phyloP scores from a whole-genome alignment of 345 rosid species.

The Triadica sebifera region DNA sequence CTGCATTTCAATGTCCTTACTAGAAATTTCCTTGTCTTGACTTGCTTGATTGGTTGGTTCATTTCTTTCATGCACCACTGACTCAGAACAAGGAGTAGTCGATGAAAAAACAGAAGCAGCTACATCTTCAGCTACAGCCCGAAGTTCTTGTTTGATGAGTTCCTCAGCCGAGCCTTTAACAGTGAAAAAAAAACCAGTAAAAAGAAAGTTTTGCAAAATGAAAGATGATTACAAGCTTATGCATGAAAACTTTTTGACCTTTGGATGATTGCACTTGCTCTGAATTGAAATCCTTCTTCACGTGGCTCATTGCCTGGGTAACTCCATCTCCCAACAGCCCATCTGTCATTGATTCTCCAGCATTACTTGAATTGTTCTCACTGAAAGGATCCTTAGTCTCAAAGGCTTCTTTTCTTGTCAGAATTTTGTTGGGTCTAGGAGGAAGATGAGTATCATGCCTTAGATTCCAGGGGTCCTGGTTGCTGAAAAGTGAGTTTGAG shows the following conservation, averaged over 20 bases:
- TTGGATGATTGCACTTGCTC: constrained; percentile 37
- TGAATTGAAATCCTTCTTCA: constrained; percentile 29
- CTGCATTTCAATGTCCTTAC: constrained; percentile 32
- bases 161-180: constrained; percentile 48
- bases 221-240: neutral
- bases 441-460: constrained; percentile 46
- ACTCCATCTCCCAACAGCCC: constrained; percentile 31
- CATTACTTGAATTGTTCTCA: constrained; percentile 32
- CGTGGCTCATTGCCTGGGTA: constrained; percentile 28
- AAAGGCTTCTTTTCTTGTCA: constrained; percentile 36
- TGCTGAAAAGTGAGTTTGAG: constrained; percentile 57
- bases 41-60: constrained; percentile 29
- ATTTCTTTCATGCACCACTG: constrained; percentile 20
- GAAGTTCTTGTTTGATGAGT: constrained; percentile 58
- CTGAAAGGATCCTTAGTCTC: constrained; percentile 41
- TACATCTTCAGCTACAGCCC: constrained; percentile 68
- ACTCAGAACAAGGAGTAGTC: constrained; percentile 32
- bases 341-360: constrained; percentile 27
- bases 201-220: constrained; percentile 8
- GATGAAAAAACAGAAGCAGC: constrained; percentile 57
- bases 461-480: constrained; percentile 68
- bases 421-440: constrained; percentile 56
- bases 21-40: constrained; percentile 28
- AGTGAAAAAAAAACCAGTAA: neutral
- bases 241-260: constrained; percentile 36